A percentile compares a stretch with the other conserved stretches of the same genome.
These are phyloP conservation scores for Cucurbita ficifolia DNA, from an alignment of 306 rosid species.

Conservation along the genomic window DNA sequence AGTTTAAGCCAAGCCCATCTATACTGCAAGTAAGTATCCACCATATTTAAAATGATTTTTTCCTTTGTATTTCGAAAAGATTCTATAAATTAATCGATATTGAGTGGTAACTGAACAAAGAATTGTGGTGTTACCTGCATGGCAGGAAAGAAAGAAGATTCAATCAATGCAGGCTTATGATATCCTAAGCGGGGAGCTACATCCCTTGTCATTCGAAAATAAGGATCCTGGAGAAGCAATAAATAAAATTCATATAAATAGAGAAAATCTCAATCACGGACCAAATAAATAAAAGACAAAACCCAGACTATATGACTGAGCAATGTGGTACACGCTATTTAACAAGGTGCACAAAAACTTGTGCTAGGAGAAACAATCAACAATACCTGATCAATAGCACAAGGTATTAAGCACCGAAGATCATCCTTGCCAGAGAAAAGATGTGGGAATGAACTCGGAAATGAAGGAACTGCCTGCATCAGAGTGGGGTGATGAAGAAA, in stretches of 20 bases:
- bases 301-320: background rate
- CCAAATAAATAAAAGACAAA: background rate
- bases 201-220: constrained; percentile 93
- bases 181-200: constrained; percentile 81
- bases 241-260: constrained; percentile 6
- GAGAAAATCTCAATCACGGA: background rate
- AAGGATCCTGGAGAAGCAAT: constrained; percentile 62
- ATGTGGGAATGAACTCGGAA: constrained; percentile 96
- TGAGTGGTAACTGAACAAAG: constrained; percentile 1
- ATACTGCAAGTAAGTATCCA: background rate
- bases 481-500: constrained; percentile 6
- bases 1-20: background rate
- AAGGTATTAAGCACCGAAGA: constrained; percentile 85
- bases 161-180: constrained; percentile 82
- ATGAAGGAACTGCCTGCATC: constrained; percentile 89
- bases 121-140: constrained; percentile 45
- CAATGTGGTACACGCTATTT: background rate
- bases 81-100: background rate
- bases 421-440: constrained; percentile 62
- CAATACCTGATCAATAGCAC: constrained; percentile 90
- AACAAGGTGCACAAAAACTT: background rate
- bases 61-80: background rate
- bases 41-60: background rate
- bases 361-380: background rate
- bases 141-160: constrained; percentile 81